Conservation (phyloP, 106 monocot species). For the Hemerocallis citrina region DNA sequence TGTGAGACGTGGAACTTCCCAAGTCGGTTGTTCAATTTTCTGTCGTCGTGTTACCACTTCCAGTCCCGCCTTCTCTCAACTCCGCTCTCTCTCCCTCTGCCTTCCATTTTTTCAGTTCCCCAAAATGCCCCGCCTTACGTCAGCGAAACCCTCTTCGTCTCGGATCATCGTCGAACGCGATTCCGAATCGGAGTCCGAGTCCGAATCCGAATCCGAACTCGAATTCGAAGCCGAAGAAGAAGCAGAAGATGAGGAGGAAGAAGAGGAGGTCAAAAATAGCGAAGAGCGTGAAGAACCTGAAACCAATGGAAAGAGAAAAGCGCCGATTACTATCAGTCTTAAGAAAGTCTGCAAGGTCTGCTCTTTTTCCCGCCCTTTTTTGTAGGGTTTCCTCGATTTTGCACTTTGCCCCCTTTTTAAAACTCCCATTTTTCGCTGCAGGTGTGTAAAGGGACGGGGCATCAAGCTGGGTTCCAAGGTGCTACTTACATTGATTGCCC, state of each 20-base stretch:
- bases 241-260: slow-evolving; percentile 12
- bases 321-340: slow-evolving; percentile 53
- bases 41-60: too few relatives aligned
- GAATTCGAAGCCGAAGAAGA: slow-evolving; percentile 27
- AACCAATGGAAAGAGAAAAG: slow-evolving; percentile 14
- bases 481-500: slow-evolving; percentile 94
- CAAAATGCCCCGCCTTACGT: slow-evolving; percentile 8
- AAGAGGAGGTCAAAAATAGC: slow-evolving; percentile 16
- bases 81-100: background rate
- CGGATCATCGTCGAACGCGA: slow-evolving; percentile 1
- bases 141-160: slow-evolving; percentile 6
- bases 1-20: too few relatives aligned
- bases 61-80: background rate
- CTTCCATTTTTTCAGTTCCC: background rate
- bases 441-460: slow-evolving; percentile 81
- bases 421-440: too few relatives aligned
- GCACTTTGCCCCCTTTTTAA: too few relatives aligned
- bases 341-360: slow-evolving; percentile 81
- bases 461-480: slow-evolving; percentile 75
- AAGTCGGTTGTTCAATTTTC: too few relatives aligned
- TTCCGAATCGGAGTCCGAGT: slow-evolving; percentile 14
- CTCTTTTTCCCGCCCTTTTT: background rate
- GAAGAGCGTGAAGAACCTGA: background rate
- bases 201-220: slow-evolving; percentile 27
- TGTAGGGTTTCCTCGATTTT: background rate